phyloP scores from a whole-genome alignment of 345 rosid species.

The Populus alba region DNA sequence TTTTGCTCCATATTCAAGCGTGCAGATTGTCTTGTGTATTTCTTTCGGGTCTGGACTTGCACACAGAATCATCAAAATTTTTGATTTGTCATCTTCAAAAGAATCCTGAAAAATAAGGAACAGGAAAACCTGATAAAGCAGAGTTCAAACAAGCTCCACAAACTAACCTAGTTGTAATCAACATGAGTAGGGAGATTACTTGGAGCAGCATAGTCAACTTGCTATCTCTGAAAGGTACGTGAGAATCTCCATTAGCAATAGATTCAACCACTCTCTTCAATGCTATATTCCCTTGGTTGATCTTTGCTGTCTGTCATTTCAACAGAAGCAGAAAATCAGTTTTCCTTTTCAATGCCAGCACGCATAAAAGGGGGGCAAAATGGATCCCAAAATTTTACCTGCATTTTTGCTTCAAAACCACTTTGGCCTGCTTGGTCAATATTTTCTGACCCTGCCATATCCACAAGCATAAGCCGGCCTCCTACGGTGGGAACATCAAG shows the following conservation, averaged over 20 bases:
- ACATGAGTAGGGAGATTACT: slow-evolving; percentile 33
- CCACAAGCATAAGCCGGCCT: slow-evolving; percentile 95
- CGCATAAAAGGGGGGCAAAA: background rate
- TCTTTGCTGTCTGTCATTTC: slow-evolving; percentile 79
- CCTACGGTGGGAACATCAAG: slow-evolving; percentile 98
- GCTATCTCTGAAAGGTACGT: slow-evolving; percentile 97
- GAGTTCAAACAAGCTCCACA: background rate
- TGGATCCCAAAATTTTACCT: slow-evolving; percentile 41
- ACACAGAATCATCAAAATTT: slow-evolving; percentile 90
- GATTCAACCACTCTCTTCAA: slow-evolving; percentile 96
- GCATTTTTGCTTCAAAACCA: slow-evolving; percentile 96
- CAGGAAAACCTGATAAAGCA: background rate
- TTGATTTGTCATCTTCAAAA: slow-evolving; percentile 92
- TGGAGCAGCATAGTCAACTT: slow-evolving; percentile 93
- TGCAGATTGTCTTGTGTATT: slow-evolving; percentile 90
- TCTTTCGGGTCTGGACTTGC: slow-evolving; percentile 97
- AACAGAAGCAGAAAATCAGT: slow-evolving; percentile 14
- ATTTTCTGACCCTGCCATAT: slow-evolving; percentile 99
- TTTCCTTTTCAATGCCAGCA: background rate
- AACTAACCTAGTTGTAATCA: slow-evolving; percentile 1
- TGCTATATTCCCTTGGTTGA: slow-evolving; percentile 94
- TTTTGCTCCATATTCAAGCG: slow-evolving; percentile 96
- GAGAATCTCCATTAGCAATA: slow-evolving; percentile 97
- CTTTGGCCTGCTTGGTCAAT: slow-evolving; percentile 95
- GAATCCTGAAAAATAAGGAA: slow-evolving; percentile 62